phyloP scores from a whole-genome alignment of 1,284 basidiomycete species.

The Afroboletus lepidellus region DNA sequence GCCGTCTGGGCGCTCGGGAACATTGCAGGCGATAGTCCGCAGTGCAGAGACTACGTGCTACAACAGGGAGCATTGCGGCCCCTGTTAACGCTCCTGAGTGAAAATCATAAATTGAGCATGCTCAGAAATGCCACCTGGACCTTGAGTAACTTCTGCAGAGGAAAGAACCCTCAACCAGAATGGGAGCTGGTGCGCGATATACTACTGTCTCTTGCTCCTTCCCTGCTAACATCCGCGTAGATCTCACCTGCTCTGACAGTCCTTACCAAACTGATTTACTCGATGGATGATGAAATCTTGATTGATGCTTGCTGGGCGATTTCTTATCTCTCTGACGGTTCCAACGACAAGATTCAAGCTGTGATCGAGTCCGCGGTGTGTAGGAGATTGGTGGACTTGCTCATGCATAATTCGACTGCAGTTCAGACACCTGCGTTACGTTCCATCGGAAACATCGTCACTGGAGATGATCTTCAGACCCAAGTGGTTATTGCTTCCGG shows the following conservation, averaged over 20 bases:
- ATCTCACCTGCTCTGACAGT: slow-evolving; percentile 96
- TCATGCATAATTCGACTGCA: slow-evolving; percentile 96
- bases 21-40: slow-evolving; percentile 93
- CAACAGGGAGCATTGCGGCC: slow-evolving; percentile 76
- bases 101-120: slow-evolving; percentile 96
- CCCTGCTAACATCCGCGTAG: slow-evolving; percentile 41
- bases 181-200: slow-evolving; percentile 76
- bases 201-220: slow-evolving; percentile 1
- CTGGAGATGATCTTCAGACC: slow-evolving; percentile 97
- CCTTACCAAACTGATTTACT: slow-evolving; percentile 98
- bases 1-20: slow-evolving; percentile 97
- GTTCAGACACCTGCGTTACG: slow-evolving; percentile 99
- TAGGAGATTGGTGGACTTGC: slow-evolving; percentile 93
- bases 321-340: slow-evolving; percentile 98
- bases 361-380: slow-evolving; percentile 99
- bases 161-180: slow-evolving; percentile 93
- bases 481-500: slow-evolving; percentile 98
- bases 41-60: slow-evolving; percentile 89
- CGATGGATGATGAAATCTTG: slow-evolving; percentile 97
- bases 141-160: slow-evolving; percentile 95
- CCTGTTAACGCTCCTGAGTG: slow-evolving; percentile 69
- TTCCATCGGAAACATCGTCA: slow-evolving; percentile 98
- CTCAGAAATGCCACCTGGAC: slow-evolving; percentile 98
- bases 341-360: slow-evolving; percentile 99
- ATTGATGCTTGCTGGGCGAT: slow-evolving; percentile 99